These are phyloP conservation scores for Pterocarpus santalinus DNA, from an alignment of 306 rosid species.

Conservation along the genomic window DNA sequence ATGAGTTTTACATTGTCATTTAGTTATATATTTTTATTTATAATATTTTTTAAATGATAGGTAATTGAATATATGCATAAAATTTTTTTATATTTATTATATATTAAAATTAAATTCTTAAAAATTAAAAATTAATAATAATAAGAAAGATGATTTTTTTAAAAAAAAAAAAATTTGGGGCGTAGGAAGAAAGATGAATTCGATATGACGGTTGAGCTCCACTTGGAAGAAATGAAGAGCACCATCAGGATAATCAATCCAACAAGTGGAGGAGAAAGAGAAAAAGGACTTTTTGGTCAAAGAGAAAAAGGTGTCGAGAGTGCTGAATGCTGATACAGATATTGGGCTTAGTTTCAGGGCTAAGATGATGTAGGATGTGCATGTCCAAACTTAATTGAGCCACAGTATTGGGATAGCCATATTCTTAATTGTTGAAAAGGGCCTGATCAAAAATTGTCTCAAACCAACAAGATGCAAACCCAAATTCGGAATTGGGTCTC, in stretches of 20 bases:
- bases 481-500: neutral
- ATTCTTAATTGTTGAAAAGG: neutral
- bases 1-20: too few species aligned
- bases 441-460: neutral
- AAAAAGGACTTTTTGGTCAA: too few species aligned
- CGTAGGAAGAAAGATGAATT: neutral
- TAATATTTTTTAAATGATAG: too few species aligned
- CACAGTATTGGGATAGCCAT: neutral
- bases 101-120: too few species aligned
- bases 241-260: neutral
- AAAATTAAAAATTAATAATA: neutral
- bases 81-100: too few species aligned
- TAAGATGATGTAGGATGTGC: neutral
- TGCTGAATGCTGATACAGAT: neutral
- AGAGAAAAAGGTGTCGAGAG: neutral
- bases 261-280: conserved; percentile 15
- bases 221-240: conserved; percentile 26
- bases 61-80: too few species aligned
- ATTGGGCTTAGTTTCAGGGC: neutral
- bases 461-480: neutral
- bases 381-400: neutral
- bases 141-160: neutral
- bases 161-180: too few species aligned
- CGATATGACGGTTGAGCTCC: neutral
- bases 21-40: too few species aligned